phyloP scores from a whole-genome alignment of 2,329 filamentous ascomycete genomes.

The Cladosporium cucumerinum region DNA sequence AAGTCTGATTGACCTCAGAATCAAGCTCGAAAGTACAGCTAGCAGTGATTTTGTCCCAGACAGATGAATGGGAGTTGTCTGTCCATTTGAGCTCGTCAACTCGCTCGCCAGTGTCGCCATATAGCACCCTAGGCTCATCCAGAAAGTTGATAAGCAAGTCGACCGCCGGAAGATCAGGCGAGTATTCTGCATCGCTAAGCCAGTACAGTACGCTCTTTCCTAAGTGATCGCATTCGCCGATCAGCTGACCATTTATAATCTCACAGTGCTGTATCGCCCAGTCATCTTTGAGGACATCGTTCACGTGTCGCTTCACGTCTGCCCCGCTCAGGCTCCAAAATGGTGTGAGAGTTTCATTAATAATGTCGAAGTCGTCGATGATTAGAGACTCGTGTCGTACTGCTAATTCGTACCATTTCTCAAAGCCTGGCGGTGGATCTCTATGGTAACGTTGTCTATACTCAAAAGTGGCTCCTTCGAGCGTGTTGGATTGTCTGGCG shows the following conservation, averaged over 20 bases:
- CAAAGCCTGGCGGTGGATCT: not conserved
- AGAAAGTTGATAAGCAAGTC: constrained; percentile 48
- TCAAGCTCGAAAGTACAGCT: not conserved
- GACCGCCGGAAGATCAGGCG: constrained; percentile 36
- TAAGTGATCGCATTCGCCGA: not conserved
- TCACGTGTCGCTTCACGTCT: constrained; percentile 3
- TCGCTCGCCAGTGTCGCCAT: constrained; percentile 14
- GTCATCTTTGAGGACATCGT: not conserved
- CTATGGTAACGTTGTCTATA: not conserved
- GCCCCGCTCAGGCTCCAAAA: constrained; percentile 14
- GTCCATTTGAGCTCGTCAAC: not conserved
- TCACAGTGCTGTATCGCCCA: not conserved
- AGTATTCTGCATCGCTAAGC: constrained; percentile 11
- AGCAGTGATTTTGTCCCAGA: not conserved
- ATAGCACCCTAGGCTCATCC: constrained; percentile 48
- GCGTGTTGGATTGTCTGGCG: constrained; percentile 17
- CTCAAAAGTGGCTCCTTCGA: constrained; percentile 4
- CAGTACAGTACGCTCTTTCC: not conserved
- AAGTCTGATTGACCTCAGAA: not conserved
- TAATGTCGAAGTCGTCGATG: constrained; percentile 8
- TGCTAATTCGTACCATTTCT: not conserved
- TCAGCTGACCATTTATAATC: not conserved
- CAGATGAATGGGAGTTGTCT: not conserved
- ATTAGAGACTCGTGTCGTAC: not conserved
- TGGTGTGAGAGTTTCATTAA: constrained; percentile 15